Conservation (phyloP, 805 yeast genomes). For the Scheffersomyces coipomensis region DNA sequence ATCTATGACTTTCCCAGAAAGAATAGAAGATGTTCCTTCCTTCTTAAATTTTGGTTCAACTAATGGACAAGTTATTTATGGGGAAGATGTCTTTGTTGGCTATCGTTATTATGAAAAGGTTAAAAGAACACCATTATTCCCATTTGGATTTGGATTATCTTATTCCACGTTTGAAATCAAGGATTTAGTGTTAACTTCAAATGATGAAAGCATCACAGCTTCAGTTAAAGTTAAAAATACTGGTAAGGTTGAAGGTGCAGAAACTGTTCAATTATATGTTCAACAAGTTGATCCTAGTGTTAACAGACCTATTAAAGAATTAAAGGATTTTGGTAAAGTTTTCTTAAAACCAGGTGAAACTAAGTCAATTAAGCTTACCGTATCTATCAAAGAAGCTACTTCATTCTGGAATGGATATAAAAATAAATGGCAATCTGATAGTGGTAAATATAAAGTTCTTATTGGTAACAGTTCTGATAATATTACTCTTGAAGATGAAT, state of each 20-base stretch:
- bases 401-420: slow-evolving; percentile 53
- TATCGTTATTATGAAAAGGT: slow-evolving; percentile 59
- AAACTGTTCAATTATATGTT: slow-evolving; percentile 56
- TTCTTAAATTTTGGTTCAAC: slow-evolving; percentile 27
- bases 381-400: slow-evolving; percentile 48
- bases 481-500: slow-evolving; percentile 14
- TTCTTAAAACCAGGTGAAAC: slow-evolving; percentile 43
- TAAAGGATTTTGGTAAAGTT: slow-evolving; percentile 59
- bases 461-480: slow-evolving; percentile 43
- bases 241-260: slow-evolving; percentile 50
- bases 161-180: slow-evolving; percentile 49
- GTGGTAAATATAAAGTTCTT: slow-evolving; percentile 49
- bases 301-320: slow-evolving; percentile 58
- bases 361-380: slow-evolving; percentile 30
- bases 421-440: slow-evolving; percentile 49
- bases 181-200: slow-evolving; percentile 29
- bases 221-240: slow-evolving; percentile 46
- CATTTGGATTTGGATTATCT: slow-evolving; percentile 64
- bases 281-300: slow-evolving; percentile 32
- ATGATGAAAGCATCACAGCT: slow-evolving; percentile 26
- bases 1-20: slow-evolving; percentile 22
- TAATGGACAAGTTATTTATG: slow-evolving; percentile 35
- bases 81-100: slow-evolving; percentile 67
- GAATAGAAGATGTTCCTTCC: slow-evolving; percentile 24
- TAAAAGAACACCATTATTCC: slow-evolving; percentile 49